Conservation (phyloP, 495 filamentous ascomycete genomes). For the Cryomyces minteri region DNA sequence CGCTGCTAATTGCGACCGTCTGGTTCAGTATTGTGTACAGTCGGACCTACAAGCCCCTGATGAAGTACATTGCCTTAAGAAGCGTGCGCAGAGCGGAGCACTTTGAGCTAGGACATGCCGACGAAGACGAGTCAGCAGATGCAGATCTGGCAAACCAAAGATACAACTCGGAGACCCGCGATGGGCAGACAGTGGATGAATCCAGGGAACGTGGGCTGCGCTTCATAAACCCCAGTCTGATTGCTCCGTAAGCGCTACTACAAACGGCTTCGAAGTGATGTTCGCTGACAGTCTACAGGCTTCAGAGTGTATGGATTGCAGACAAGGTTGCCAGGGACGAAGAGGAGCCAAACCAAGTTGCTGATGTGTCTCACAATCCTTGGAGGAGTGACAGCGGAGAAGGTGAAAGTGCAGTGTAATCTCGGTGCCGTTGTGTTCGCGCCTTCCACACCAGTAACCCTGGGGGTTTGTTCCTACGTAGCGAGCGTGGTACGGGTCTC, state of each 20-base stretch:
- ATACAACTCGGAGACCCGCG: conserved; percentile 7
- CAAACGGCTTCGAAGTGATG: not conserved
- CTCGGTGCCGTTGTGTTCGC: no score
- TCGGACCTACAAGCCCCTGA: conserved; percentile 63
- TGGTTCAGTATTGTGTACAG: conserved; percentile 71
- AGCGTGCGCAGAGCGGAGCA: conserved; percentile 49
- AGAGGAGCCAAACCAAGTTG: no score
- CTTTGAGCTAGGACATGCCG: conserved; percentile 7
- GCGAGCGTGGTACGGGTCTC: no score
- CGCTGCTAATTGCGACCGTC: conserved; percentile 56
- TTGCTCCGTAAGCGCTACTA: conserved; percentile 33
- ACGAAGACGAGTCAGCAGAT: conserved; percentile 1
- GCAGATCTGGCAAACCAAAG: conserved; percentile 4
- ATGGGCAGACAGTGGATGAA: conserved; percentile 44
- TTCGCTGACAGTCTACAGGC: conserved; percentile 5
- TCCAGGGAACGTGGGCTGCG: conserved; percentile 40
- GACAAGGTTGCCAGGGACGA: conserved; percentile 11
- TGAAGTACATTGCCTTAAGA: conserved; percentile 77
- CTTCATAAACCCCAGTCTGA: conserved; percentile 62
- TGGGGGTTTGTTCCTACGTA: no score
- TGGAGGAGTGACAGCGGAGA: no score
- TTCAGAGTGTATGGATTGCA: conserved; percentile 20
- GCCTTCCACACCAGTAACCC: no score
- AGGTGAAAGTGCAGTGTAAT: no score
- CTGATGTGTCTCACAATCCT: no score